Evolutionary conservation across 352 stramenopile species (phyloP).

Genomic region (Peronospora farinosa): DNA sequence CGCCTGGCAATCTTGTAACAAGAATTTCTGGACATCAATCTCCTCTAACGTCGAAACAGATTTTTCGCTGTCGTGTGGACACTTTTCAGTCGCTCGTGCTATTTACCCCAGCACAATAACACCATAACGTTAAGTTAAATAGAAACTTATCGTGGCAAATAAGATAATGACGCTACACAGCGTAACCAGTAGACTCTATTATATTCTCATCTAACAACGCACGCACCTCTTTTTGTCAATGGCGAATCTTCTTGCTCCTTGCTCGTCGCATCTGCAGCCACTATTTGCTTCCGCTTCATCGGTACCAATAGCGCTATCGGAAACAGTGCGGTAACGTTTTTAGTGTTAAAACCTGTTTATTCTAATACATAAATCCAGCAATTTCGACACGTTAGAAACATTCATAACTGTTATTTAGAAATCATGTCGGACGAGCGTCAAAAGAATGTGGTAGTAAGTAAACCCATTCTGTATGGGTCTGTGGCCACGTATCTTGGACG

Average conservation of each 20-base stretch:
- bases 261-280: neutral
- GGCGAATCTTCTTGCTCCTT: constrained; percentile 2
- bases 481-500: constrained; percentile 90
- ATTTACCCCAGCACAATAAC: neutral
- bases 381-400: constrained; percentile 4
- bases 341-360: neutral
- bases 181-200: neutral
- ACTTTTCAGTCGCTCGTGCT: constrained; percentile 7
- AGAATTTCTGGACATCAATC: constrained; percentile 45
- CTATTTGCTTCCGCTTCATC: constrained; percentile 49
- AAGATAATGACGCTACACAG: too few species aligned
- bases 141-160: too few species aligned
- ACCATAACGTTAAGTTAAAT: neutral
- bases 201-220: neutral
- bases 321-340: constrained; percentile 20
- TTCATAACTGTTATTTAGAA: constrained; percentile 2
- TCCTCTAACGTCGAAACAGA: constrained; percentile 12
- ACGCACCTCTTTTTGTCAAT: constrained; percentile 19
- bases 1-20: constrained; percentile 38
- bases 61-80: constrained; percentile 1
- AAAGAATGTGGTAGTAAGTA: constrained; percentile 80
- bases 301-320: constrained; percentile 12
- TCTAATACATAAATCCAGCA: neutral
- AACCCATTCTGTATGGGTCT: constrained; percentile 93
- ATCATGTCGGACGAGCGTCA: constrained; percentile 66